Conservation (phyloP, 2,329 filamentous ascomycete genomes). For the Didymosphaeria variabile region DNA sequence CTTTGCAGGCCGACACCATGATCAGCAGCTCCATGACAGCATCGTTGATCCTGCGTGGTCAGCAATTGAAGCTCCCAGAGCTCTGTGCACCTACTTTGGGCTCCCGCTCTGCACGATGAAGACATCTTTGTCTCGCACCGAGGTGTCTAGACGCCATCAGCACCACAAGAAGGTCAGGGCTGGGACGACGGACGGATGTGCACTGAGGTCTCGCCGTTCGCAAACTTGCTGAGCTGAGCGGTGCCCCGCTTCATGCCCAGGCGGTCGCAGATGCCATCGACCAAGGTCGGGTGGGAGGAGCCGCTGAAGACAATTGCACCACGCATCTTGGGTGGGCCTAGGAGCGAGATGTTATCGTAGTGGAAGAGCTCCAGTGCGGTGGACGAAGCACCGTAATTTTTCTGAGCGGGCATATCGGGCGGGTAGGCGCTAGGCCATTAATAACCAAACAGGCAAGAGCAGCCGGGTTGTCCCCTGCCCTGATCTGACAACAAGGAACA, state of each 20-base stretch:
- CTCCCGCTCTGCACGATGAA: slow-evolving; percentile 99
- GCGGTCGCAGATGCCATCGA: slow-evolving; percentile 72
- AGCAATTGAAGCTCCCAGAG: slow-evolving; percentile 25
- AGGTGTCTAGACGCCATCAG: slow-evolving; percentile 57
- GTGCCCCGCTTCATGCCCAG: slow-evolving; percentile 68
- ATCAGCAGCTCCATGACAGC: slow-evolving; percentile 99
- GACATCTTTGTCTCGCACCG: slow-evolving; percentile 96
- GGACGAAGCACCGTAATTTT: slow-evolving; percentile 22
- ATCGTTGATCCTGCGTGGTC: slow-evolving; percentile 78
- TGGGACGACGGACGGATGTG: slow-evolving; percentile 63
- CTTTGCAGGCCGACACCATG: slow-evolving; percentile 98
- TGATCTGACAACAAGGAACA: neutral
- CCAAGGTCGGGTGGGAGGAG: slow-evolving; percentile 70
- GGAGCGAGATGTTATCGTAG: slow-evolving; percentile 40
- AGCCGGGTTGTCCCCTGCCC: slow-evolving; percentile 6
- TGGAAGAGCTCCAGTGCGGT: slow-evolving; percentile 27
- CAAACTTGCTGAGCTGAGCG: slow-evolving; percentile 71
- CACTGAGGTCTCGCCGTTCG: slow-evolving; percentile 75
- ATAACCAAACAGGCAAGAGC: slow-evolving; percentile 5
- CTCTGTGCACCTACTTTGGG: slow-evolving; percentile 63
- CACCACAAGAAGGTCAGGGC: slow-evolving; percentile 17
- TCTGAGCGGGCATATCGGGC: slow-evolving; percentile 20
- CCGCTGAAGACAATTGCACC: slow-evolving; percentile 74
- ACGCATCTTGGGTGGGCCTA: slow-evolving; percentile 63
- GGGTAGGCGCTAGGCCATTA: slow-evolving; percentile 13